These are phyloP conservation scores for Geotrichum phurueaensis DNA, from an alignment of 1,139 yeast species.

Conservation along the genomic window DNA sequence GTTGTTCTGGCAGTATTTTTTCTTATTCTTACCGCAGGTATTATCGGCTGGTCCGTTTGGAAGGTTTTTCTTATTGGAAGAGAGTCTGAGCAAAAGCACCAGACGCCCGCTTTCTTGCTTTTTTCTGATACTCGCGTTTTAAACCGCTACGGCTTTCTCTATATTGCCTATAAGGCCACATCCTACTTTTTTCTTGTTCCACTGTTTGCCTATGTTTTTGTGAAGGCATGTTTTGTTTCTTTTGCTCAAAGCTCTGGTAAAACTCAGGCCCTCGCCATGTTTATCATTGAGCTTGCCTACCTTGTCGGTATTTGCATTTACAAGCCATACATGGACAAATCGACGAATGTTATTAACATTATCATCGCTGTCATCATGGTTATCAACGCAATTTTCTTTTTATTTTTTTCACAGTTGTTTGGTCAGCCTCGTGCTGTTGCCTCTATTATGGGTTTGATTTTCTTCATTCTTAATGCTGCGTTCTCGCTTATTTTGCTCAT, in stretches of 20 bases:
- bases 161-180: constrained; percentile 82
- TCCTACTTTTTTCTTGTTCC: constrained; percentile 72
- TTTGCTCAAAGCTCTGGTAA: constrained; percentile 75
- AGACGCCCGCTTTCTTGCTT: constrained; percentile 84
- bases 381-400: constrained; percentile 75
- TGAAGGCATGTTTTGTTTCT: constrained; percentile 80
- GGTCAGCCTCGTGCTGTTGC: constrained; percentile 82
- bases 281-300: constrained; percentile 67
- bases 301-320: constrained; percentile 58
- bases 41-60: constrained; percentile 65
- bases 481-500: constrained; percentile 78
- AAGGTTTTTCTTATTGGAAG: constrained; percentile 67
- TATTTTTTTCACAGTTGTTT: constrained; percentile 84
- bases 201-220: constrained; percentile 55
- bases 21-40: constrained; percentile 49
- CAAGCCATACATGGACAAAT: constrained; percentile 88
- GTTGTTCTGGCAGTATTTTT: constrained; percentile 74
- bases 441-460: constrained; percentile 86
- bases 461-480: constrained; percentile 81
- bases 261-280: constrained; percentile 72
- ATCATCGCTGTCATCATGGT: constrained; percentile 70
- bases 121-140: constrained; percentile 76
- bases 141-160: constrained; percentile 85
- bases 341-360: constrained; percentile 87
- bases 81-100: constrained; percentile 61